Evolutionary conservation across 495 filamentous ascomycete species (phyloP), one percentile per base, ranked within the genome.

Genomic region (Penicillium angulare): DNA sequence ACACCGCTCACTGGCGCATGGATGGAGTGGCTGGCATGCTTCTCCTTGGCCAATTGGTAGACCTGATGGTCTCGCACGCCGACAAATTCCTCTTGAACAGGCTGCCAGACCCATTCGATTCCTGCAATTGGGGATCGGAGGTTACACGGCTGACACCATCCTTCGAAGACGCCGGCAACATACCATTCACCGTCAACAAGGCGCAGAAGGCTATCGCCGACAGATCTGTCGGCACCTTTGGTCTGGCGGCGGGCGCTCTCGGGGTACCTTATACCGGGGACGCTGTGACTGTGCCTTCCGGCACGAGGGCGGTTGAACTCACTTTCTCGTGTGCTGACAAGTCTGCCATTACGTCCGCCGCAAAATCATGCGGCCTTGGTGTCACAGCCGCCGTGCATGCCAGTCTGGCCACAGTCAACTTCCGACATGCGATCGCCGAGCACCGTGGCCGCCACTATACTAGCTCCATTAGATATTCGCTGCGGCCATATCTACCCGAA

Each of bases 1-100:
- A 68, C 38, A 48, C 45, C 10, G 51, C 67, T 20, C 68, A 69
- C 46, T 69, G 68, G 65, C 60, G 59, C 6, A 68, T 53, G 9
- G 68, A 72, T 29, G 65, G 65, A n/a, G 24, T 55, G 20, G 65
- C 66, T 20, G 55, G 49, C 1, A 39, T 70, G 2, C 61, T 59
- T 1, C 65, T 68, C 13, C 52, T 67, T 9, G 50, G 59, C 33
- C 57, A 62, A n/a, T 56, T 63, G 16, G 42, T 55, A n/a, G 50
- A 61, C 23, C 34, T 42, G 36, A 45, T 43, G 41, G 23, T 38
- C 42, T 44, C 27, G 36, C 58, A 41, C 53, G 46, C 58, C 15
- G 18, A 53, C 34, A 35, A 33, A 7, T 31, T 65, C 13, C 49
- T 57, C 29, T 40, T 22, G 23, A 34, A 24, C 23, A 49, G 29